These are phyloP conservation scores for Abrus precatorius DNA, from an alignment of 306 rosid species.

Conservation along the genomic window DNA sequence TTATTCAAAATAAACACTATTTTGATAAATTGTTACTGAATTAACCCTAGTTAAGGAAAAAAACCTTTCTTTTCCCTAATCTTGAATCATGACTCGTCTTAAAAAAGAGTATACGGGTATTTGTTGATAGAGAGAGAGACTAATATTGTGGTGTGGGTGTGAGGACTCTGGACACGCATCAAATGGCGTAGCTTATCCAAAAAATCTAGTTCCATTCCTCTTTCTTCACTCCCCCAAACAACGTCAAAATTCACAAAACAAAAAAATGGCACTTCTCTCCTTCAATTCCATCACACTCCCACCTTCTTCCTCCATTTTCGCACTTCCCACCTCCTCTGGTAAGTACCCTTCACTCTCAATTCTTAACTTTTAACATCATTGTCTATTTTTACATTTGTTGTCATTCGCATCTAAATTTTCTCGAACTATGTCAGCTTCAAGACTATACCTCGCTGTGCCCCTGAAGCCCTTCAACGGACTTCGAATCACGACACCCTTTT, in stretches of 20 bases:
- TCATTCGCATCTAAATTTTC: conserved; percentile 31
- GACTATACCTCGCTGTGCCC: conserved; percentile 46
- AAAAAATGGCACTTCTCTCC: conserved; percentile 66
- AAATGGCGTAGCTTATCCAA: conserved; percentile 43
- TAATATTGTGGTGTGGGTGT: neutral
- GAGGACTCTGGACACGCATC: neutral
- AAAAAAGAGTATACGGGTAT: neutral
- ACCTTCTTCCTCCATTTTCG: conserved; percentile 47
- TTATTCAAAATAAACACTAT: no score
- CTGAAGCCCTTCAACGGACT: conserved; percentile 53
- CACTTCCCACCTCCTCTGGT: conserved; percentile 55
- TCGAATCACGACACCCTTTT: conserved; percentile 48
- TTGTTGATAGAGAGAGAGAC: neutral
- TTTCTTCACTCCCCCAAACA: neutral
- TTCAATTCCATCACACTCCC: conserved; percentile 60
- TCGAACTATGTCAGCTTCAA: conserved; percentile 48
- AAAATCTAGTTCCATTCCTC: neutral
- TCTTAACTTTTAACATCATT: neutral
- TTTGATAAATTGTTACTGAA: no score
- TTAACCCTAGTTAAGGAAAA: no score
- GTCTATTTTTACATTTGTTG: neutral
- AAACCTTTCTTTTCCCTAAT: no score
- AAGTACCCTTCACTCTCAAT: conserved; percentile 19
- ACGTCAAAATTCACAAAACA: neutral
- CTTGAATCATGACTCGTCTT: no score